A percentile compares a stretch with the other conserved stretches of the same genome.
Evolutionary conservation across 2,329 filamentous ascomycete genomes (phyloP).

Genomic region (Calonectria pteridis): DNA sequence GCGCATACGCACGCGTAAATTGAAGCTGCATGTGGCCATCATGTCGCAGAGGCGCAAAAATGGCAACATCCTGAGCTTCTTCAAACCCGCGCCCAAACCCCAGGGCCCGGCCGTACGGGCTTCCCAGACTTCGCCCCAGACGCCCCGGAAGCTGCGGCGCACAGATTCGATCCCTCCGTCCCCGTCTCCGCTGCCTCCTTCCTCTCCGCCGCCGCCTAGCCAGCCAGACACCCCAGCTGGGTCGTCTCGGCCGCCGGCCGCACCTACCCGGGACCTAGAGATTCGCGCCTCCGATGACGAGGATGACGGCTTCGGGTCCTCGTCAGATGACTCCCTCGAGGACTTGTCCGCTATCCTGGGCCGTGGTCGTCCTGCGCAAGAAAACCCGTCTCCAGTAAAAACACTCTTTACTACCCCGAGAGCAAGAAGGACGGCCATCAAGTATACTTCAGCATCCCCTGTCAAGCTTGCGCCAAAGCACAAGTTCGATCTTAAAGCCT

Average conservation of each 20-base stretch:
- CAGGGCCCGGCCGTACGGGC: not conserved
- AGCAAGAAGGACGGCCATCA: constrained; percentile 60
- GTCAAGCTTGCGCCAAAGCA: constrained; percentile 66
- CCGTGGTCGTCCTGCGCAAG: constrained; percentile 37
- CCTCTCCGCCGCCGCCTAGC: constrained; percentile 43
- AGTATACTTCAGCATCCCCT: constrained; percentile 58
- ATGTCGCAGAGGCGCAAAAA: constrained; percentile 46
- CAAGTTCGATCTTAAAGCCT: constrained; percentile 72
- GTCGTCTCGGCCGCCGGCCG: constrained; percentile 26
- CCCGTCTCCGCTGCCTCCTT: constrained; percentile 36
- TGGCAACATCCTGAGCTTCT: constrained; percentile 54
- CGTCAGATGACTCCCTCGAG: constrained; percentile 70
- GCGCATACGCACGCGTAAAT: not conserved
- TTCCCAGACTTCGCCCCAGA: constrained; percentile 31
- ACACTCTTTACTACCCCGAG: constrained; percentile 57
- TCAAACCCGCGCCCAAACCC: constrained; percentile 47
- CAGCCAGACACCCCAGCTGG: constrained; percentile 44
- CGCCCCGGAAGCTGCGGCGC: constrained; percentile 20
- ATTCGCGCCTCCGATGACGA: constrained; percentile 81
- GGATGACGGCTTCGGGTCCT: constrained; percentile 61
- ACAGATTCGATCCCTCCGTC: constrained; percentile 19
- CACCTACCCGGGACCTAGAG: constrained; percentile 63
- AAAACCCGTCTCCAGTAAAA: constrained; percentile 30
- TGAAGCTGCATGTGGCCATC: constrained; percentile 1
- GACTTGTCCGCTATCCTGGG: constrained; percentile 57